These are phyloP conservation scores for Drechslera avenae DNA, from an alignment of 2,329 filamentous ascomycete species.

Conservation along the genomic window DNA sequence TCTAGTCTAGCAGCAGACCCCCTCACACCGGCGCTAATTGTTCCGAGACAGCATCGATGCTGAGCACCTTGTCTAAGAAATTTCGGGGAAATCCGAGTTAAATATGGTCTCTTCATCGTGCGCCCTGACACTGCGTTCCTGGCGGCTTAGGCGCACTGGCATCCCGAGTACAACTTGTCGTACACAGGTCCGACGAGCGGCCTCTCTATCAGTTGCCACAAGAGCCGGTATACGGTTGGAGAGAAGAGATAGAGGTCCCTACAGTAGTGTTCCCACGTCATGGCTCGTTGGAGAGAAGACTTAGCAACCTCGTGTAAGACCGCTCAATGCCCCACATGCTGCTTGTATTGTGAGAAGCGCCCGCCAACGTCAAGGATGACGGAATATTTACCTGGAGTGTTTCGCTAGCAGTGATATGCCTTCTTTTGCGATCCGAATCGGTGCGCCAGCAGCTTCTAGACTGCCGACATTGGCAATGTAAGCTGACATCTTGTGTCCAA, in stretches of 20 bases:
- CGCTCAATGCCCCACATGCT: slow-evolving; percentile 14
- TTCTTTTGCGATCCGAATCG: slow-evolving; percentile 11
- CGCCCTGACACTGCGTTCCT: too few species aligned
- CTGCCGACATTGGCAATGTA: slow-evolving; percentile 61
- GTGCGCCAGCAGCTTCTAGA: slow-evolving; percentile 41
- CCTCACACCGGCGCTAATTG: not conserved
- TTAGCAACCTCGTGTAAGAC: not conserved
- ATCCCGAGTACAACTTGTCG: too few species aligned
- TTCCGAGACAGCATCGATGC: not conserved
- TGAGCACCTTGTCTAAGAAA: not conserved
- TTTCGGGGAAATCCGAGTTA: too few species aligned
- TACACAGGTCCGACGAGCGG: too few species aligned
- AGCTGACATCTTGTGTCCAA: slow-evolving; percentile 57
- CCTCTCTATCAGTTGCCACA: too few species aligned
- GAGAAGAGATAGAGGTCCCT: not conserved
- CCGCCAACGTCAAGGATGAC: not conserved
- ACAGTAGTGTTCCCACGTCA: not conserved
- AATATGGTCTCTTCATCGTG: too few species aligned
- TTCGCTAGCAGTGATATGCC: slow-evolving; percentile 8
- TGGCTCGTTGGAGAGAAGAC: not conserved
- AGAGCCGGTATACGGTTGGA: not conserved
- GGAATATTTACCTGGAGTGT: not conserved
- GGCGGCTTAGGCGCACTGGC: too few species aligned
- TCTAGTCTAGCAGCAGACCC: not conserved
- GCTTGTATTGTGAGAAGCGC: not conserved